Percentiles rank a stretch among this genome's conserved stretches.
phyloP scores from a whole-genome alignment of 352 stramenopile species.

The Phytophthora ohioensis region DNA sequence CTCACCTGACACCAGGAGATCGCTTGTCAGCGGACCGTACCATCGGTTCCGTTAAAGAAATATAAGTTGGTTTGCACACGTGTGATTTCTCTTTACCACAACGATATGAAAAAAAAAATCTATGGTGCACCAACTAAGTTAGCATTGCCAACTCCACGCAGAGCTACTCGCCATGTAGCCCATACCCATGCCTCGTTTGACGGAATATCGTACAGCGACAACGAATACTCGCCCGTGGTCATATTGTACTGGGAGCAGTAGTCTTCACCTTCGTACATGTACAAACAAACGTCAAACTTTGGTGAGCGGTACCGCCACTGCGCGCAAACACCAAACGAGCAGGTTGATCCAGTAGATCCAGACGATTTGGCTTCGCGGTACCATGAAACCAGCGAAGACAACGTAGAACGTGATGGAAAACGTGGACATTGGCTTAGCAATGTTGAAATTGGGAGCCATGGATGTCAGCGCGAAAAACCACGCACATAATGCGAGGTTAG shows the following conservation, averaged over 20 bases:
- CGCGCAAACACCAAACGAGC: conserved; percentile 48
- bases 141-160: too few species aligned
- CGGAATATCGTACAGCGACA: conserved; percentile 39
- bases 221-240: conserved; percentile 43
- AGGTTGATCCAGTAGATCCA: conserved; percentile 75
- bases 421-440: conserved; percentile 44
- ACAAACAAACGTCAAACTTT: conserved; percentile 38
- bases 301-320: conserved; percentile 43
- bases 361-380: conserved; percentile 34
- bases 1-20: conserved; percentile 23
- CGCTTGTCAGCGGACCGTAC: conserved; percentile 37
- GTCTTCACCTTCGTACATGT: conserved; percentile 23
- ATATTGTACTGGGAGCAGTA: conserved; percentile 38
- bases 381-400: conserved; percentile 39
- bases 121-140: too few species aligned
- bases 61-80: conserved; percentile 31
- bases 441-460: conserved; percentile 37
- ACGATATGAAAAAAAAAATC: too few species aligned
- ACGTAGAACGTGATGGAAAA: conserved; percentile 37
- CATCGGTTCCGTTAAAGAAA: conserved; percentile 40
- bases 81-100: conserved; percentile 1
- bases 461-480: conserved; percentile 42
- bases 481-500: conserved; percentile 24
- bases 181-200: conserved; percentile 44
- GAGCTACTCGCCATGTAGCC: background rate